Evolutionary conservation across 176 grass and related monocot species (phyloP).

Genomic region (Olyra latifolia): DNA sequence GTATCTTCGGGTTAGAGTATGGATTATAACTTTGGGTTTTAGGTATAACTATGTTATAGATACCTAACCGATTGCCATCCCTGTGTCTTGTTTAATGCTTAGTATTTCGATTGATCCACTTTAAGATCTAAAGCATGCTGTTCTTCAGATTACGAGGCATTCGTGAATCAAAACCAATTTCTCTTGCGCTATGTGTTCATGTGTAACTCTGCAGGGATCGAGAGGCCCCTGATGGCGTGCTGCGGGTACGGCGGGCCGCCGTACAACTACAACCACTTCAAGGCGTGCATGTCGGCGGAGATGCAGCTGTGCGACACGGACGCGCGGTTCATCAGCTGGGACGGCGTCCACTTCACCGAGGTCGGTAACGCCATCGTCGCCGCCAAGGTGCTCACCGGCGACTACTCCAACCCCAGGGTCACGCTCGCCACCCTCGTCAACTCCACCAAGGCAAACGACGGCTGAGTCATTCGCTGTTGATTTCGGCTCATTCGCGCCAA

Average conservation of each 20-base stretch:
- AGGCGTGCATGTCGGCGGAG: slow-evolving; percentile 51
- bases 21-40: no score
- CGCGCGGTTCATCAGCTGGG: slow-evolving; percentile 70
- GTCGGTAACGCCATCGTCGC: slow-evolving; percentile 57
- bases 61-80: no score
- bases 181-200: no score
- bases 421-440: slow-evolving; percentile 49
- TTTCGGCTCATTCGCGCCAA: neutral
- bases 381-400: slow-evolving; percentile 54
- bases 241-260: slow-evolving; percentile 86
- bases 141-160: no score
- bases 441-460: slow-evolving; percentile 45
- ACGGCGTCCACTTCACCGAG: slow-evolving; percentile 75
- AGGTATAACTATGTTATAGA: no score
- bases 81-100: no score
- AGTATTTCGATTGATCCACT: no score
- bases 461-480: neutral
- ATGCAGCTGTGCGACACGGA: slow-evolving; percentile 55
- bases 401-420: slow-evolving; percentile 65
- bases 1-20: no score
- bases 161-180: no score
- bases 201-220: slow-evolving; percentile 53
- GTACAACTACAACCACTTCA: slow-evolving; percentile 72
- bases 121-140: no score
- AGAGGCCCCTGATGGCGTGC: slow-evolving; percentile 69